Percentiles rank a stretch among this genome's conserved stretches.
Conservation (phyloP, 129 eudicot genomes). For the Flaveria sonorensis region DNA sequence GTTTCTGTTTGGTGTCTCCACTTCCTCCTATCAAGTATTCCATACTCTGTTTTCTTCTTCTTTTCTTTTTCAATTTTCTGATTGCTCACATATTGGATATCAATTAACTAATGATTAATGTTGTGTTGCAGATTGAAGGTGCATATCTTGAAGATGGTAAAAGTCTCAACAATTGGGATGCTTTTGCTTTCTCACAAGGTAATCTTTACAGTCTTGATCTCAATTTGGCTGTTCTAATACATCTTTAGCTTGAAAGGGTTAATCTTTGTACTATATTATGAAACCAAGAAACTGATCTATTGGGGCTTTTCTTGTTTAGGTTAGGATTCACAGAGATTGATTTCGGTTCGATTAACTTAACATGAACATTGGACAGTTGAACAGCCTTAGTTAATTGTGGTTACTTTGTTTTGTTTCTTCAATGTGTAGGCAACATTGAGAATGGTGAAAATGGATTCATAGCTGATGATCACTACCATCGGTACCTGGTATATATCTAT, state of each 20-base stretch:
- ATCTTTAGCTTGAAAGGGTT: not conserved
- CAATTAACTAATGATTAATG: not conserved
- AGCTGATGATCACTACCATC: slow-evolving; percentile 86
- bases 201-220: not conserved
- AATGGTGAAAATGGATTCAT: slow-evolving; percentile 57
- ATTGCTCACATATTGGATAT: slow-evolving; percentile 7
- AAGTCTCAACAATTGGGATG: slow-evolving; percentile 66
- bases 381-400: not conserved
- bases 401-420: not conserved
- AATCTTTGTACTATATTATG: no score
- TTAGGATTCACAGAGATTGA: no score
- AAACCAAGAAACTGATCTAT: no score
- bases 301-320: no score
- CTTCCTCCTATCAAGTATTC: slow-evolving; percentile 60
- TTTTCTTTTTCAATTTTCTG: not conserved
- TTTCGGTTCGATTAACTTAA: no score
- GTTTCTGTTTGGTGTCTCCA: slow-evolving; percentile 64
- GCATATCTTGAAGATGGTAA: slow-evolving; percentile 70
- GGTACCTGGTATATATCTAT: slow-evolving; percentile 51
- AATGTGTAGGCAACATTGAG: slow-evolving; percentile 3
- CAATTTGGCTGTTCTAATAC: not conserved
- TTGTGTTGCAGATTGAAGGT: slow-evolving; percentile 61
- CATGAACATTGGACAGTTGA: no score
- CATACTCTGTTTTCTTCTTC: not conserved
- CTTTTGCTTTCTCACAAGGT: slow-evolving; percentile 44